Conservation (phyloP, 225 moss, liverwort and hornwort species). For the Lunularia cruciata region DNA sequence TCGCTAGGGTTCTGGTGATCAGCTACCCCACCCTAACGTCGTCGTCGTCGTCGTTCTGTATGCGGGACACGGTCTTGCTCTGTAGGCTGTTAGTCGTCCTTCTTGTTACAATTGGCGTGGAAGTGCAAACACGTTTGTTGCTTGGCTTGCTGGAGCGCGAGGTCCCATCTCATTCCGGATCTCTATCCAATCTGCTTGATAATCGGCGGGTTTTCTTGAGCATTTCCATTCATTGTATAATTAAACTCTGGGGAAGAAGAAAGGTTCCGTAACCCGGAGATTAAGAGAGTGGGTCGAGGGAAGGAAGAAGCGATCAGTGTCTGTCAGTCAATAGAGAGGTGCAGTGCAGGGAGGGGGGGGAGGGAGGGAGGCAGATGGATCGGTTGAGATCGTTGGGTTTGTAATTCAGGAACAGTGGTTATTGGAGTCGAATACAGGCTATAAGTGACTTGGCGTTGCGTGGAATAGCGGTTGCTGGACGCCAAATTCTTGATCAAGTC, state of each 20-base stretch:
- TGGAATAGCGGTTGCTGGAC: constrained; percentile 9
- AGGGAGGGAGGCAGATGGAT: background rate
- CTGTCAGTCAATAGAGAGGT: background rate
- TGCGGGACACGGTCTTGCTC: background rate
- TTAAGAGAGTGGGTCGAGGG: background rate
- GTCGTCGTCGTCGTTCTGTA: background rate
- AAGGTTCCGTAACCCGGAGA: background rate
- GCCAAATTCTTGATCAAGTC: background rate
- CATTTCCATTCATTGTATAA: background rate
- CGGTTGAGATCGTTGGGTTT: background rate
- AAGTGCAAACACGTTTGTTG: background rate
- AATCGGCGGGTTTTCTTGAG: constrained; percentile 6
- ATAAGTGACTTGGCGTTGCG: background rate
- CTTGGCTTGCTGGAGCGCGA: background rate
- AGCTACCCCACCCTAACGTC: background rate
- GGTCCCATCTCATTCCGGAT: no score
- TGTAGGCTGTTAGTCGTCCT: background rate
- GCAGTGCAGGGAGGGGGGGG: background rate
- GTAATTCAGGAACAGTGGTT: background rate
- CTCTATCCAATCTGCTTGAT: background rate
- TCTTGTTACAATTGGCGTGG: background rate
- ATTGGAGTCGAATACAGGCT: background rate
- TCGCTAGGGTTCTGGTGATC: background rate
- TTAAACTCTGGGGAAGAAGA: no score
- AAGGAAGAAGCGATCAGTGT: background rate